These are phyloP conservation scores for Fusarium nisikadoi DNA, from an alignment of 2,329 filamentous ascomycete species.

Conservation along the genomic window DNA sequence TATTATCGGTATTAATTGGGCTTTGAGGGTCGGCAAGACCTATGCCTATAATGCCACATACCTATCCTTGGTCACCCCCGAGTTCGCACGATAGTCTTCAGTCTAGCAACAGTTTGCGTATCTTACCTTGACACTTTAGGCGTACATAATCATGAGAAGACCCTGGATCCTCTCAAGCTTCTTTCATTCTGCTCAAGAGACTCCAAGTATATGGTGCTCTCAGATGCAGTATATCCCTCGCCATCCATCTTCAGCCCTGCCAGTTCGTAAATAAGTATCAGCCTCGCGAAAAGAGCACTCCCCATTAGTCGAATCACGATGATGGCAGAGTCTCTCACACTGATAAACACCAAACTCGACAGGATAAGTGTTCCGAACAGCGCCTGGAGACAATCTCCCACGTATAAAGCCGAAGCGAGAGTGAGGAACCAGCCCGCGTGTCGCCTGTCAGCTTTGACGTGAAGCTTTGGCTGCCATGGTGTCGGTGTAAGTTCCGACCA, in stretches of 20 bases:
- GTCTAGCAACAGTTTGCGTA: not conserved
- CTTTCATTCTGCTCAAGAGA: not conserved
- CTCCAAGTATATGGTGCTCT: not conserved
- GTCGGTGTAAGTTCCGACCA: slow-evolving; percentile 13
- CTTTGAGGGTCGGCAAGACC: not conserved
- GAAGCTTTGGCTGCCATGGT: slow-evolving; percentile 5
- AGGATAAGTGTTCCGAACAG: slow-evolving; percentile 24
- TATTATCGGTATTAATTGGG: not conserved
- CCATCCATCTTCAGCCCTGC: slow-evolving; percentile 12
- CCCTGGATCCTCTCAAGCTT: not conserved
- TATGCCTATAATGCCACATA: not conserved
- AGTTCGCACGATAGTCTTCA: not conserved
- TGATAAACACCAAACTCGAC: slow-evolving; percentile 32
- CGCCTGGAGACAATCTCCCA: slow-evolving; percentile 23
- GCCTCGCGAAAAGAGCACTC: slow-evolving; percentile 18
- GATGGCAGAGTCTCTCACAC: slow-evolving; percentile 22
- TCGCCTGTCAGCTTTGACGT: not conserved
- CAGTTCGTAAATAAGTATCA: slow-evolving; percentile 22
- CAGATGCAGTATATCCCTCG: not conserved
- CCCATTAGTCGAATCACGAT: slow-evolving; percentile 21
- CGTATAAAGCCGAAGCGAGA: slow-evolving; percentile 13
- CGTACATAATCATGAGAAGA: not conserved
- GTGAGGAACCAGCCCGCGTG: slow-evolving; percentile 14
- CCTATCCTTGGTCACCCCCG: not conserved
- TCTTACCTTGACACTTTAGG: too few species aligned